Evolutionary conservation across 305 asterid species (phyloP), one percentile per base, ranked within the genome.

Genomic region (Petunia hybrid): DNA sequence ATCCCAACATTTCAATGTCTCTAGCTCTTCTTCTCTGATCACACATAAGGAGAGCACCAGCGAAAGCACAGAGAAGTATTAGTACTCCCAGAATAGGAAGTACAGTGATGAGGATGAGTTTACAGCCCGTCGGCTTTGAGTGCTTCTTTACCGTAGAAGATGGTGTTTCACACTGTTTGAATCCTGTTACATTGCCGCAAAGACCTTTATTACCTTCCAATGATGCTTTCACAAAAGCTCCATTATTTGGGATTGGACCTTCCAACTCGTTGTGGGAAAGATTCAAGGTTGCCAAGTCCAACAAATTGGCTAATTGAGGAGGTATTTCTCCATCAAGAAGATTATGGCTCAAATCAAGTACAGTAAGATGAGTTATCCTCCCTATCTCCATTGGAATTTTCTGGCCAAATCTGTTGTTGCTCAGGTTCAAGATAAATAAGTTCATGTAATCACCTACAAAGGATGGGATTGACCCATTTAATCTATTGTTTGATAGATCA

Each of bases 301-400:
- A 0, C 41, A 86, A 22, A 4, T 0, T 4, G 0, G 2, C 1
- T 0, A 82, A 7, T 5, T 82, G 81, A 6, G 79, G 0, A 0
- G 89, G 87, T 48, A 84, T 80, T 13, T 6, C 53, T 77, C 83
- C 80, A 8, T 0, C 69, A 0, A 84, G 71, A 4, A 59, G 5
- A 59, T 86, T 86, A 53, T 78, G 77, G 53, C 85, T 80, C 57
- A 86, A 8, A 60, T 86, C 85, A 6, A 85, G 80, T 4, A 7
- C 0, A 14, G 0, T 4, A 51, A 82, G 83, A 0, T 79, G 83
- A 73, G 36, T 12, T 41, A 81, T 31, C 0, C 65, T 0, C 4
- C 82, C 82, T 36, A 83, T 66, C 57, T 57, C 42, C 36, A 0
- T 22, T 1, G 83, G 87, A 56, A 85, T 69, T 36, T 16, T 43